Conservation (phyloP, 768 basidiomycete species). For the Leccinum fibrillosum region DNA sequence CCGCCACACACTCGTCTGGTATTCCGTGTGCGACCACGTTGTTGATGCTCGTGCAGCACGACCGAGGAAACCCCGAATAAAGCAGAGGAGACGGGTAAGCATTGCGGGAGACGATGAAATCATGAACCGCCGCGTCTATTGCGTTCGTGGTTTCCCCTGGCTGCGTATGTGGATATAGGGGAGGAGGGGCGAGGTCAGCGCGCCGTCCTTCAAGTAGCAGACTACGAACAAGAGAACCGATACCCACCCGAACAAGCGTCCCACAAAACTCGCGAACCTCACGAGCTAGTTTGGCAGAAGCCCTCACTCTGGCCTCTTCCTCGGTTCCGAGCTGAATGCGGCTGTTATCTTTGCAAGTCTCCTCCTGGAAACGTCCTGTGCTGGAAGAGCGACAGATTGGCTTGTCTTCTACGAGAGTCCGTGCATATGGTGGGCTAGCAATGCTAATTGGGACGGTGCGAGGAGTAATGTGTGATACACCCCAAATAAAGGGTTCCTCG, state of each 20-base stretch:
- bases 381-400: neutral
- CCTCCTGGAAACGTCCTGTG: neutral
- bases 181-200: neutral
- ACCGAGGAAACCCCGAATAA: conserved; percentile 56
- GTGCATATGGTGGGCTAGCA: conserved; percentile 49
- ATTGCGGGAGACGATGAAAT: conserved; percentile 58
- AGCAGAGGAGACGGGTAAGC: conserved; percentile 88
- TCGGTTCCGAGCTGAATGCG: conserved; percentile 50
- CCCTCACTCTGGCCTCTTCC: conserved; percentile 50
- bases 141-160: conserved; percentile 68
- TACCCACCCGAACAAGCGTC: conserved; percentile 48
- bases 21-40: conserved; percentile 88
- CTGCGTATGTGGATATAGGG: conserved; percentile 32
- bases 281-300: conserved; percentile 55
- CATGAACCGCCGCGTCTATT: conserved; percentile 72
- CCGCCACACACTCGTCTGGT: conserved; percentile 75
- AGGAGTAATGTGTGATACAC: conserved; percentile 57
- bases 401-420: conserved; percentile 5
- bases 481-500: conserved; percentile 60
- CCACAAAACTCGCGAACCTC: conserved; percentile 54
- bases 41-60: conserved; percentile 70
- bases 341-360: conserved; percentile 26
- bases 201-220: neutral
- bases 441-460: conserved; percentile 59
- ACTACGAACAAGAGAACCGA: neutral